Evolutionary conservation across 1,139 yeast genomes (phyloP), one percentile per base, ranked within the genome.

Genomic region (Taiozyma sp.): DNA sequence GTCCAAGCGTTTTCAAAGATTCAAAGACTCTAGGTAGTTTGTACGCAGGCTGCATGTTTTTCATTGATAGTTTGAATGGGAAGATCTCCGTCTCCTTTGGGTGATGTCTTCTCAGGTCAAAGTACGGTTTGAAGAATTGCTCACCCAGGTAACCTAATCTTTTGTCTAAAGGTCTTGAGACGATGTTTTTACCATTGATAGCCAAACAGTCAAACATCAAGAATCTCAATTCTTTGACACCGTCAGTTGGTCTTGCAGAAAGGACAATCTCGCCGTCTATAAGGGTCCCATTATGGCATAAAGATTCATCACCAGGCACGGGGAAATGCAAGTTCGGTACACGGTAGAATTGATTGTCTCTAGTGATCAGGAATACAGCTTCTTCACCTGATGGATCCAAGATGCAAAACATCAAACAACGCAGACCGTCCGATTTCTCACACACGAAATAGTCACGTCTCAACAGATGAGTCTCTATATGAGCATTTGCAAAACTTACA

Each of bases 381-480:
- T 79, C 93, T 62, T 85, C 91, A 21, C 84, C 85, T 3, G 88
- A 81, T 2, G 89, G 84, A 62, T 87, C 91, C 62, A 88, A 72
- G 43, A 85, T 68, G 5, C 85, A 77, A 53, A 85, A 73, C 65
- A 86, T 69, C 46, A 93, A 71, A 54, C 95, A 88, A 50, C 99
- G 74, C 49, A 93, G 72, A 0, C 99, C 99, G 68, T 95, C 99
- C 0, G 95, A 83, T 66, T 95, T 95, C 64, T 95, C 99, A 70
- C 99, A 93, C 0, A 93, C 99, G 61, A 82, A 85, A 65, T 90
- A 93, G 61, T 85, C 90, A 50, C 78, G 78, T 3, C 72, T 71
- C 65, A 78, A 66, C 47, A 93, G 70, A 39, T 82, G 80, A 49
- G 81, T 81, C 7, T 74, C 72, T 42, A 93, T 73, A 68, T 91